Percentiles rank a stretch among this genome's conserved stretches.
phyloP scores from a whole-genome alignment of 2,329 filamentous ascomycete genomes.

The Dothideomycetes sp. region DNA sequence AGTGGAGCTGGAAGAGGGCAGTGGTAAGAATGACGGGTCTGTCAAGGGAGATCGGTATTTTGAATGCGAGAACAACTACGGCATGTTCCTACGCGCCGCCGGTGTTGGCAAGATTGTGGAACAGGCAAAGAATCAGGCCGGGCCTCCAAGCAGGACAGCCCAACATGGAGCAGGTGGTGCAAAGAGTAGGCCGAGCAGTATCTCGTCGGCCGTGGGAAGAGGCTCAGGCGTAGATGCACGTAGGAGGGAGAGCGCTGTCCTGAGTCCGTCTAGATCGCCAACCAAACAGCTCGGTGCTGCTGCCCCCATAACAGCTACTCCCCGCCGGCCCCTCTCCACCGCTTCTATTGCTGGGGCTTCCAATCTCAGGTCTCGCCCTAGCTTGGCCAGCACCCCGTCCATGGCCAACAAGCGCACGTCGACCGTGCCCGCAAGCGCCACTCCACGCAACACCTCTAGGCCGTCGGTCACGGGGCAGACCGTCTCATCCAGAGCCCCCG shows the following conservation, averaged over 20 bases:
- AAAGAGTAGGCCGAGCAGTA: constrained; percentile 30
- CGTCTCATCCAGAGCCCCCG: not conserved
- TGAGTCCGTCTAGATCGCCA: constrained; percentile 68
- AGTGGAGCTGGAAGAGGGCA: constrained; percentile 70
- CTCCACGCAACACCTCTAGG: constrained; percentile 10
- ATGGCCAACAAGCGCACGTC: constrained; percentile 19
- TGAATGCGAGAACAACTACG: constrained; percentile 56
- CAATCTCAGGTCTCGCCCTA: too few species aligned
- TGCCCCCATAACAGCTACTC: constrained; percentile 41
- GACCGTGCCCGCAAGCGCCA: constrained; percentile 15
- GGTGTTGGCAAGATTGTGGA: constrained; percentile 46
- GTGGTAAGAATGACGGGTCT: constrained; percentile 88
- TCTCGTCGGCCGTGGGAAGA: constrained; percentile 18
- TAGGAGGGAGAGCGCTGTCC: constrained; percentile 35
- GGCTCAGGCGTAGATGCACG: constrained; percentile 9
- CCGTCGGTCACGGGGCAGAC: not conserved
- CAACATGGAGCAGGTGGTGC: constrained; percentile 16
- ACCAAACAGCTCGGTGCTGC: constrained; percentile 57
- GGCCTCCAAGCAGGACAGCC: constrained; percentile 13
- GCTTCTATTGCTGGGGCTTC: constrained; percentile 32
- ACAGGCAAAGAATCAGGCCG: constrained; percentile 11
- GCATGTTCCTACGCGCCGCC: constrained; percentile 77
- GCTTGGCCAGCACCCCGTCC: constrained; percentile 33
- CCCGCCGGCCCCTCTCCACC: constrained; percentile 25
- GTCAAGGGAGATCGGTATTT: constrained; percentile 86